These are phyloP conservation scores for Aspergillus funiculosus DNA, from an alignment of 495 filamentous ascomycete species.

Conservation along the genomic window DNA sequence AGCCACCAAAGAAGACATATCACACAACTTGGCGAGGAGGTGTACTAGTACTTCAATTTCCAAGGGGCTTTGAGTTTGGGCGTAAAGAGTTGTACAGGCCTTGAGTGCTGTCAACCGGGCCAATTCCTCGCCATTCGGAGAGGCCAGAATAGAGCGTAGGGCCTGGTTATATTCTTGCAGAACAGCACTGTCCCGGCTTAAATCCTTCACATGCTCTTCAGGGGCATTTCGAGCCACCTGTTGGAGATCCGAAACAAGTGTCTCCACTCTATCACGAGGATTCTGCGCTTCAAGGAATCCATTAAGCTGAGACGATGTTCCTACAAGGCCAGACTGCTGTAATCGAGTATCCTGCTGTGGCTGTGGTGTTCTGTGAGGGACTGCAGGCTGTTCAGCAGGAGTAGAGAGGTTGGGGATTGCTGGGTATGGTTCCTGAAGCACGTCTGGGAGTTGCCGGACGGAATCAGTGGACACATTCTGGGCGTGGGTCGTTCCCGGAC, in stretches of 20 bases:
- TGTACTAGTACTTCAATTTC: conserved; percentile 80
- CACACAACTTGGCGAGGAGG: conserved; percentile 72
- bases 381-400: conserved; percentile 70
- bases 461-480: conserved; percentile 54
- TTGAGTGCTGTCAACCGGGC: conserved; percentile 62
- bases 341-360: conserved; percentile 54
- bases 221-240: conserved; percentile 56
- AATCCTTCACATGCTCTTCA: conserved; percentile 64
- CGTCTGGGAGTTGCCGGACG: conserved; percentile 60
- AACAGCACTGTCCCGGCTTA: conserved; percentile 58
- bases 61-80: conserved; percentile 52
- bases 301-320: conserved; percentile 55
- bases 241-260: conserved; percentile 64
- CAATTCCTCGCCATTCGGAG: conserved; percentile 56
- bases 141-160: conserved; percentile 43
- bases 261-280: conserved; percentile 59
- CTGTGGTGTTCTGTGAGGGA: conserved; percentile 64
- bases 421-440: conserved; percentile 80
- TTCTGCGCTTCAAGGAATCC: conserved; percentile 59
- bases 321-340: conserved; percentile 35
- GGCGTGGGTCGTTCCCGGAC: conserved; percentile 46
- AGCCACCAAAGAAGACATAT: conserved; percentile 67
- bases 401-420: conserved; percentile 69
- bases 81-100: conserved; percentile 64
- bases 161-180: conserved; percentile 58